Evolutionary conservation across 768 basidiomycete species (phyloP).

Genomic region (Lactarius hatsudake): DNA sequence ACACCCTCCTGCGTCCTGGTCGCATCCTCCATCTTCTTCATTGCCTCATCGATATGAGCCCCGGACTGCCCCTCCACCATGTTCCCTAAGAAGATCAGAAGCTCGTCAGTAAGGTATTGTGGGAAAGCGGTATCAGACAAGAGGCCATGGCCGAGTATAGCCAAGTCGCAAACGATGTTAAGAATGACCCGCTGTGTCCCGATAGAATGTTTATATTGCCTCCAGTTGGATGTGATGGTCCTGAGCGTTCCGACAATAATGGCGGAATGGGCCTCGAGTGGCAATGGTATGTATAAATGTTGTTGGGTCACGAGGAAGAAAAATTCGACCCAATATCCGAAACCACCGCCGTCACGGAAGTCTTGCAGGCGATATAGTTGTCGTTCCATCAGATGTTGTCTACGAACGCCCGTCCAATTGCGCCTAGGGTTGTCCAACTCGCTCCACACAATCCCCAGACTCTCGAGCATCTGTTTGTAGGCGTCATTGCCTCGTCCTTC

Average conservation of each 20-base stretch:
- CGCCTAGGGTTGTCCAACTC: not conserved
- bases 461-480: not conserved
- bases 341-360: not conserved
- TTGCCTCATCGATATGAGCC: not conserved
- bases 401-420: not conserved
- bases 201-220: not conserved
- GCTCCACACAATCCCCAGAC: not conserved
- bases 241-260: not conserved
- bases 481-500: not conserved
- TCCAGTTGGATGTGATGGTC: not conserved
- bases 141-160: slow-evolving; percentile 15
- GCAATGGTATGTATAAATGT: not conserved
- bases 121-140: not conserved
- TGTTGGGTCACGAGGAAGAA: not conserved
- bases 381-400: not conserved
- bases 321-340: not conserved
- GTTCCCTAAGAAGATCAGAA: slow-evolving; percentile 1
- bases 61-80: slow-evolving; percentile 3
- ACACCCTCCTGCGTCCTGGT: not conserved
- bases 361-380: not conserved
- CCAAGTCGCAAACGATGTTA: slow-evolving; percentile 26
- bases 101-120: not conserved
- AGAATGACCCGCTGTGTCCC: slow-evolving; percentile 28
- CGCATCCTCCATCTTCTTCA: not conserved
- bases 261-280: not conserved